Evolutionary conservation across 2,329 filamentous ascomycete species (phyloP).

Genomic region (Claviceps sp.): DNA sequence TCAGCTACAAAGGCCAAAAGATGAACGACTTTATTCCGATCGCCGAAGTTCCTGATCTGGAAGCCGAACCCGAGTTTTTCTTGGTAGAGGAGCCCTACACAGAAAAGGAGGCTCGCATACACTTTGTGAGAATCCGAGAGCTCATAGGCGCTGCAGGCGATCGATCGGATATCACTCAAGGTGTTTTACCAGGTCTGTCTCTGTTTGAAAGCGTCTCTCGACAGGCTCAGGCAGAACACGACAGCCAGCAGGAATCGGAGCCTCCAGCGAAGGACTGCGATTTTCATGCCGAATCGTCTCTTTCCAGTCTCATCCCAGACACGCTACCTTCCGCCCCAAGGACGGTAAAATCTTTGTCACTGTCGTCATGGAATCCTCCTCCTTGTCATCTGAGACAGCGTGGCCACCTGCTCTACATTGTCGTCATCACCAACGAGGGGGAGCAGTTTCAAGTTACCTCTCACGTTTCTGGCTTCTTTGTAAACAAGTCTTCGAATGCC

Average conservation of each 20-base stretch:
- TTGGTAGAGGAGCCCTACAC: conserved; percentile 93
- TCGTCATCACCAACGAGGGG: conserved; percentile 81
- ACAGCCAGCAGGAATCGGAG: conserved; percentile 18
- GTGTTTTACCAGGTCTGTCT: conserved; percentile 71
- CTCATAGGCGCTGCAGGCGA: conserved; percentile 86
- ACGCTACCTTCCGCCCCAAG: conserved; percentile 60
- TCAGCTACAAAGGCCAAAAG: conserved; percentile 75
- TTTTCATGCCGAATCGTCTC: conserved; percentile 53
- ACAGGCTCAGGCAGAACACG: conserved; percentile 27
- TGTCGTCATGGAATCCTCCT: conserved; percentile 94
- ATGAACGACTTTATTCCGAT: conserved; percentile 94
- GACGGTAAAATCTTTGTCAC: conserved; percentile 75
- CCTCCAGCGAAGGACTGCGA: conserved; percentile 54
- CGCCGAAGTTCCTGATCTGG: conserved; percentile 72
- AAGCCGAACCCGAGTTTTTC: conserved; percentile 61
- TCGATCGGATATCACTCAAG: conserved; percentile 74
- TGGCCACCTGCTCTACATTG: conserved; percentile 83
- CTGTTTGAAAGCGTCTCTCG: conserved; percentile 67
- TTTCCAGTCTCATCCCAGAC: conserved; percentile 59
- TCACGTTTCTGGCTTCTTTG: conserved; percentile 88
- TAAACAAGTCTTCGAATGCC: conserved; percentile 89
- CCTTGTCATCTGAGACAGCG: conserved; percentile 82
- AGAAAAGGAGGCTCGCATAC: conserved; percentile 94
- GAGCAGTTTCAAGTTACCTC: conserved; percentile 91
- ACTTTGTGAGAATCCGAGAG: conserved; percentile 80